phyloP scores from a whole-genome alignment of 306 rosid genomes.

The Trifolium subterraneum region DNA sequence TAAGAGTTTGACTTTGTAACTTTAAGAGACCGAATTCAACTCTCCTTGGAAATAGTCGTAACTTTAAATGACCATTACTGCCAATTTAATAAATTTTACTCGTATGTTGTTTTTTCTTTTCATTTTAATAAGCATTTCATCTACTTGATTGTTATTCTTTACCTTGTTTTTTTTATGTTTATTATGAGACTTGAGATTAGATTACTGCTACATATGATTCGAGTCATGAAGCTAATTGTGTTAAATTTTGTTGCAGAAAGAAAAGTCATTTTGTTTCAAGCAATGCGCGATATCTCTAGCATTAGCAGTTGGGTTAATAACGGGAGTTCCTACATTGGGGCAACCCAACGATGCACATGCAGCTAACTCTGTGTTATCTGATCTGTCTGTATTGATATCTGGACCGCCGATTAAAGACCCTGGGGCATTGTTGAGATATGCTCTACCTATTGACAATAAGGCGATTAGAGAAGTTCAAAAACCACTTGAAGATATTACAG shows the following conservation, averaged over 20 bases:
- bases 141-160: neutral
- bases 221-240: constrained; percentile 30
- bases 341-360: constrained; percentile 61
- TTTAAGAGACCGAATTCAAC: neutral
- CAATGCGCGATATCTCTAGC: constrained; percentile 77
- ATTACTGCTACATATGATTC: constrained; percentile 24
- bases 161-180: constrained; percentile 7
- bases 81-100: neutral
- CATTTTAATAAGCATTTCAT: neutral
- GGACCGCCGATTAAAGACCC: constrained; percentile 99
- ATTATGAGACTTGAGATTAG: constrained; percentile 5
- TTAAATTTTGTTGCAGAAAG: constrained; percentile 58
- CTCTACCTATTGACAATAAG: constrained; percentile 89
- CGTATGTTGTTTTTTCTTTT: neutral
- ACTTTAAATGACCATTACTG: neutral
- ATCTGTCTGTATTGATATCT: constrained; percentile 80
- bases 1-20: neutral
- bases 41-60: neutral
- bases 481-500: constrained; percentile 95
- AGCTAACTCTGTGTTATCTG: constrained; percentile 69
- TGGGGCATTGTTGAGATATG: constrained; percentile 87
- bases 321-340: constrained; percentile 82
- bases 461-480: constrained; percentile 96
- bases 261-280: constrained; percentile 65
- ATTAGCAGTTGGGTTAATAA: constrained; percentile 73